Evolutionary conservation across 2,329 filamentous ascomycete species (phyloP).

Genomic region (Plectosphaerella cucumerina): DNA sequence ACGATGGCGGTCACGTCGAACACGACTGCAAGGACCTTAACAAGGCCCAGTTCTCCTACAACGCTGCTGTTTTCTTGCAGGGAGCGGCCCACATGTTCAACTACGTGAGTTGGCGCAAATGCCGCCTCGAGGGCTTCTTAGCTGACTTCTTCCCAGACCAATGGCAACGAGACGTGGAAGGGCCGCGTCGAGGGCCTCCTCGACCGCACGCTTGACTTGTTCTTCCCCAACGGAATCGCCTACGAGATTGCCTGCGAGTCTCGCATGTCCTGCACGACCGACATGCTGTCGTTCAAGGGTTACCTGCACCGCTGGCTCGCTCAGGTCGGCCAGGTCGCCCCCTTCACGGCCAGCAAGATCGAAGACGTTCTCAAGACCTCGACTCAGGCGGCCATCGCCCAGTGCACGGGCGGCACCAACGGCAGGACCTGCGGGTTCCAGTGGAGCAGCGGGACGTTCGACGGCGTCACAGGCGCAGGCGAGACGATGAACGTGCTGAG

Average conservation of each 20-base stretch:
- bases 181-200: conserved; percentile 37
- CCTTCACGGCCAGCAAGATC: conserved; percentile 46
- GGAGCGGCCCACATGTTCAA: conserved; percentile 65
- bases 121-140: neutral
- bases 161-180: conserved; percentile 47
- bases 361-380: conserved; percentile 47
- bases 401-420: conserved; percentile 47
- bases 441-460: conserved; percentile 48
- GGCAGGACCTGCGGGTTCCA: conserved; percentile 49
- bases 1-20: conserved; percentile 50
- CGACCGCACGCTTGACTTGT: conserved; percentile 33
- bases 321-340: conserved; percentile 48
- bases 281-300: conserved; percentile 62
- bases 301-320: conserved; percentile 55
- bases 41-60: conserved; percentile 57
- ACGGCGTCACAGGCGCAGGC: conserved; percentile 52
- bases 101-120: conserved; percentile 29
- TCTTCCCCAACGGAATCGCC: conserved; percentile 54
- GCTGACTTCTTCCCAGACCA: conserved; percentile 31
- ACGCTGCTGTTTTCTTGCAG: conserved; percentile 52
- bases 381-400: conserved; percentile 47
- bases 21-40: conserved; percentile 52
- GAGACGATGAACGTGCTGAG: conserved; percentile 56
- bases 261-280: conserved; percentile 52
- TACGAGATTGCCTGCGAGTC: conserved; percentile 58